A percentile compares a stretch with the other conserved stretches of the same genome.
These are phyloP conservation scores for Thymus mandschuricus DNA, from an alignment of 257 asterid species.

Conservation along the genomic window DNA sequence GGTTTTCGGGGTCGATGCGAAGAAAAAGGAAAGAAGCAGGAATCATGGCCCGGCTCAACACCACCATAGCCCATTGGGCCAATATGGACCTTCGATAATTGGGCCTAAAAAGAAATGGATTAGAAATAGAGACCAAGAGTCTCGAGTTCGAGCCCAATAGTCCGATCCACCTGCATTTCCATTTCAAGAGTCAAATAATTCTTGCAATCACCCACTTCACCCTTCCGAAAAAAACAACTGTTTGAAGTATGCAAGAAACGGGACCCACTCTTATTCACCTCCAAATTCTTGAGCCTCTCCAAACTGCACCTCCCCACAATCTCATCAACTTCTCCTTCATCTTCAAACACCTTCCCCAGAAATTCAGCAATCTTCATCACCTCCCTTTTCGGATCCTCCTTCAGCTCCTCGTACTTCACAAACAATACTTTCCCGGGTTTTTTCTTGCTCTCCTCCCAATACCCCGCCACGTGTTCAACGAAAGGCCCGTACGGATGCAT, in stretches of 20 bases:
- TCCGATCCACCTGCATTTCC: slow-evolving; percentile 33
- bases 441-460: slow-evolving; percentile 44
- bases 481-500: slow-evolving; percentile 35
- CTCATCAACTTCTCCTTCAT: slow-evolving; percentile 7
- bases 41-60: too few relatives aligned
- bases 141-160: slow-evolving; percentile 29
- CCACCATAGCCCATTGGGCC: too few relatives aligned
- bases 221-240: slow-evolving; percentile 39
- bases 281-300: too few relatives aligned
- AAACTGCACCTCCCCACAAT: slow-evolving; percentile 17
- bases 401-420: slow-evolving; percentile 48
- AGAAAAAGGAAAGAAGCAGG: not conserved
- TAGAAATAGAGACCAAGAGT: not conserved
- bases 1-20: slow-evolving; percentile 16
- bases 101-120: too few relatives aligned
- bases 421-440: slow-evolving; percentile 41
- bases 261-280: slow-evolving; percentile 8
- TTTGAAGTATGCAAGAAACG: slow-evolving; percentile 24
- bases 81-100: too few relatives aligned
- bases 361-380: slow-evolving; percentile 41
- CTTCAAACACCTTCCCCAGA: slow-evolving; percentile 32
- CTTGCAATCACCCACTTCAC: slow-evolving; percentile 51
- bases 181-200: slow-evolving; percentile 36
- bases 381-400: slow-evolving; percentile 32
- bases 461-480: slow-evolving; percentile 39